Base-by-base conservation (phyloP, 2,329 filamentous ascomycete species). In the Periconia sp. region DNA sequence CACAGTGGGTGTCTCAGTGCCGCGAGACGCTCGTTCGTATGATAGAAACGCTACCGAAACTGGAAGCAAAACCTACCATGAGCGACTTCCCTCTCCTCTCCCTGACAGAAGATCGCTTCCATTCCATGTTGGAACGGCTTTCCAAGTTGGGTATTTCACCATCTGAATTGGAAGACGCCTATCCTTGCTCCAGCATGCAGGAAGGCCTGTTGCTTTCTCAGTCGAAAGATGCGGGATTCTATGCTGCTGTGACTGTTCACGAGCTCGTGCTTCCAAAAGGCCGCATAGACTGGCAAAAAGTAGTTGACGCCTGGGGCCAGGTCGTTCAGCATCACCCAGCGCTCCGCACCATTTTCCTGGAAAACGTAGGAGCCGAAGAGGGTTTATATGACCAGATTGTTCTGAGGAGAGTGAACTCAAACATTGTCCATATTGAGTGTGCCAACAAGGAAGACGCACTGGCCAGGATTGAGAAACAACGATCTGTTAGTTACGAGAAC, bases 61-160 rank as follows among this genome's bases (percentile, higher is more conserved):
- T 68, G 59, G 55, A 63, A 45, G 68, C 58, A 8, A 63, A 55
- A n/a, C 66, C 74, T 3, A 80, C 78, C 0, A 52, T 77, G 9
- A 76, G 72, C 52, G 77, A 79, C 31, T 79, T 76, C 48, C 75
- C 77, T 0, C 70, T 82, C 41, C 66, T 81, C 5, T 72, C 74
- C 1, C 63, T 79, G 51, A 75, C 69, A 1, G 79, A 82, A 41
- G 57, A 72, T 0, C 67, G 67, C 9, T 69, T 82, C 40, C 59
- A 75, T n/a, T 54, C 59, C 0, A 70, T 81, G 56, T 53, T 73
- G 0, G 60, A 72, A 7, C 77, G 69, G 46, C 58, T 81, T 1
- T 71, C 74, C 2, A 61, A 58, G 2, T 54, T 76, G 50, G 74
- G 75, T 11, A 60, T 78, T 19, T 27, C 55, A 0, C 64, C 69